Percentiles rank a stretch among this genome's conserved stretches.
These are phyloP conservation scores for Parathielavia appendiculata DNA, from an alignment of 495 filamentous ascomycete genomes.

Conservation along the genomic window DNA sequence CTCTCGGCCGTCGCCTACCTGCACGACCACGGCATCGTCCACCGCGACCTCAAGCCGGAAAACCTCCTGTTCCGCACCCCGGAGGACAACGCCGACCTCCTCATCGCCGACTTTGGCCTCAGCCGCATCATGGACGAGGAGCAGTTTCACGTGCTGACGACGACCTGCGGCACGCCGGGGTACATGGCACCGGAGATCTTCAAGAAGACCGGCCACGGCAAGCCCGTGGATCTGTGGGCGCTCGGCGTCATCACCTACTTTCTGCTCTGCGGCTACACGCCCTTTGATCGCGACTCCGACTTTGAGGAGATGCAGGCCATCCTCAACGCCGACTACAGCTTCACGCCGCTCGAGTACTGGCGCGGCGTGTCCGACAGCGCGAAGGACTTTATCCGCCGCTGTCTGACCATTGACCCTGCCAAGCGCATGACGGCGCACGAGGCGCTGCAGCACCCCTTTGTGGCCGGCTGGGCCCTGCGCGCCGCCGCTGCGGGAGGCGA, in stretches of 20 bases:
- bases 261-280: constrained; percentile 94
- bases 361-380: constrained; percentile 79
- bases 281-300: constrained; percentile 95
- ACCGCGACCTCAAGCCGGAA: constrained; percentile 74
- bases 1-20: constrained; percentile 97
- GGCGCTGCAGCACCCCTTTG: constrained; percentile 83
- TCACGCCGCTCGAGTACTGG: constrained; percentile 97
- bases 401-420: constrained; percentile 81
- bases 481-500: constrained; percentile 46
- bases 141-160: constrained; percentile 95
- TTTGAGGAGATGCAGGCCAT: constrained; percentile 99
- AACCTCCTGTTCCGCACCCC: constrained; percentile 75
- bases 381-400: constrained; percentile 77
- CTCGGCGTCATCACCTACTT: constrained; percentile 97
- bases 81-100: constrained; percentile 77
- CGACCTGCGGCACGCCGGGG: constrained; percentile 93
- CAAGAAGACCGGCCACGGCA: constrained; percentile 80
- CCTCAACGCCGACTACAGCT: constrained; percentile 89
- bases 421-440: constrained; percentile 91
- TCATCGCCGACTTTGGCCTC: constrained; percentile 95
- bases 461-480: constrained; percentile 50
- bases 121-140: constrained; percentile 98
- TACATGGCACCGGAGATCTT: constrained; percentile 98
- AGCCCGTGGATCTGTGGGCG: constrained; percentile 92
- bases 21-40: constrained; percentile 97